A percentile compares a stretch with the other conserved stretches of the same genome.
These are phyloP conservation scores for Penicillium dipodomyicola DNA, from an alignment of 495 filamentous ascomycete genomes.

Conservation along the genomic window DNA sequence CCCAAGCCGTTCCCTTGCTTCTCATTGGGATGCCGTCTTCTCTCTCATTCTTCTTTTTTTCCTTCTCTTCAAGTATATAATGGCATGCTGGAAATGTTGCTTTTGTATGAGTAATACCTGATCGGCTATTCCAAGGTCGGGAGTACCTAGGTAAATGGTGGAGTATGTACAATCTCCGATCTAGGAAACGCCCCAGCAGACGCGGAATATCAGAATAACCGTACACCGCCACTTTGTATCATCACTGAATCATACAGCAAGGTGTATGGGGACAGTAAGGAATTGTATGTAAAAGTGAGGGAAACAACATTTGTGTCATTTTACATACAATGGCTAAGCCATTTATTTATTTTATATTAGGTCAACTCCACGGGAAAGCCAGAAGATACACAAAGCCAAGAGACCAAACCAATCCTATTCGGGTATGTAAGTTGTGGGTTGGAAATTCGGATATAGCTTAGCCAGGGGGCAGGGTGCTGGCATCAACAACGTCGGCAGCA, in stretches of 20 bases:
- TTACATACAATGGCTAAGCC: slow-evolving; percentile 10
- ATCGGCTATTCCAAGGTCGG: background rate
- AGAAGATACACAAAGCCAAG: slow-evolving; percentile 15
- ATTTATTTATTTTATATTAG: slow-evolving; percentile 7
- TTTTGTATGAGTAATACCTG: background rate
- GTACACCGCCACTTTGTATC: background rate
- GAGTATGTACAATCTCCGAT: background rate
- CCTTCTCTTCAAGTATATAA: no score
- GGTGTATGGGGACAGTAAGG: background rate
- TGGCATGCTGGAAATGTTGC: background rate
- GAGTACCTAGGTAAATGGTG: no score
- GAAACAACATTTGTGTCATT: slow-evolving; percentile 8
- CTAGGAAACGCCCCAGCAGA: background rate
- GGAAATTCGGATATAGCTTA: slow-evolving; percentile 44
- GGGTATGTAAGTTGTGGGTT: slow-evolving; percentile 26
- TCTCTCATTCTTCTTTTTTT: no score
- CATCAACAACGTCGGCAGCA: slow-evolving; percentile 88
- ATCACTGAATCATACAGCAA: background rate
- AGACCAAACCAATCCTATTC: slow-evolving; percentile 24
- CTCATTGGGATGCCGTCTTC: no score
- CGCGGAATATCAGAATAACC: background rate
- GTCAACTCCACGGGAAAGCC: slow-evolving; percentile 14
- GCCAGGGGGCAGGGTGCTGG: slow-evolving; percentile 87
- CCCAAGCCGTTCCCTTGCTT: no score
- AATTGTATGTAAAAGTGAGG: slow-evolving; percentile 1